Evolutionary conservation across 352 stramenopile species (phyloP).

Genomic region (Globisporangium okanoganense): DNA sequence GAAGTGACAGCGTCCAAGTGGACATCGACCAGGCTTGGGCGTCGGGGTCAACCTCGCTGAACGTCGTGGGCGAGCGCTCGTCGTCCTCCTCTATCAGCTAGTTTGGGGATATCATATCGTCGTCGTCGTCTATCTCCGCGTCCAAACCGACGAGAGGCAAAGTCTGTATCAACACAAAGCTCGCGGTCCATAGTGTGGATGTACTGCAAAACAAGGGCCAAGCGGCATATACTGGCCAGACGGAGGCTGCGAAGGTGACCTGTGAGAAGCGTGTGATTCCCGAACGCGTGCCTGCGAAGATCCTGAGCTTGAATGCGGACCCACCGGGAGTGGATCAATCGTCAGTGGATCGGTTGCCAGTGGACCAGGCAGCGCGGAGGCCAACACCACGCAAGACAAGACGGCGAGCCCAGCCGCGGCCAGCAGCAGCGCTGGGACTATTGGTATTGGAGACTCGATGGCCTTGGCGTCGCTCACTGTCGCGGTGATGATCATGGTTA

Average conservation of each 20-base stretch:
- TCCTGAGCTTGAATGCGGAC: background rate
- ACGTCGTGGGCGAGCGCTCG: no score
- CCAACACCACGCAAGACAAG: background rate
- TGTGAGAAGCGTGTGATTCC: background rate
- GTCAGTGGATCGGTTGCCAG: background rate
- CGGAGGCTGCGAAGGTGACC: background rate
- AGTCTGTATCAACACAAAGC: background rate
- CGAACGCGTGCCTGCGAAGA: background rate
- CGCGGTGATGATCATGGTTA: background rate
- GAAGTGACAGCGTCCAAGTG: background rate
- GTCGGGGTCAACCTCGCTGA: background rate
- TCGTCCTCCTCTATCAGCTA: background rate
- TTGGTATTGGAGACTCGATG: background rate
- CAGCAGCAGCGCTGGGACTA: background rate
- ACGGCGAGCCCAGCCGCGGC: background rate
- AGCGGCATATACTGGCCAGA: background rate
- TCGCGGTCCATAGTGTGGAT: background rate
- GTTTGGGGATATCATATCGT: background rate
- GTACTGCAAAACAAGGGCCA: background rate
- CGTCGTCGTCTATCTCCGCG: background rate
- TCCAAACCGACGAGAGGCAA: background rate
- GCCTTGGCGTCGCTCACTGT: background rate
- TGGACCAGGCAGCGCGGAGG: background rate
- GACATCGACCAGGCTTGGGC: background rate
- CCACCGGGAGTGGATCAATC: background rate